Evolutionary conservation across 805 yeast genomes (phyloP), one percentile per base, ranked within the genome.

Genomic region (Kodamaea leandrae): DNA sequence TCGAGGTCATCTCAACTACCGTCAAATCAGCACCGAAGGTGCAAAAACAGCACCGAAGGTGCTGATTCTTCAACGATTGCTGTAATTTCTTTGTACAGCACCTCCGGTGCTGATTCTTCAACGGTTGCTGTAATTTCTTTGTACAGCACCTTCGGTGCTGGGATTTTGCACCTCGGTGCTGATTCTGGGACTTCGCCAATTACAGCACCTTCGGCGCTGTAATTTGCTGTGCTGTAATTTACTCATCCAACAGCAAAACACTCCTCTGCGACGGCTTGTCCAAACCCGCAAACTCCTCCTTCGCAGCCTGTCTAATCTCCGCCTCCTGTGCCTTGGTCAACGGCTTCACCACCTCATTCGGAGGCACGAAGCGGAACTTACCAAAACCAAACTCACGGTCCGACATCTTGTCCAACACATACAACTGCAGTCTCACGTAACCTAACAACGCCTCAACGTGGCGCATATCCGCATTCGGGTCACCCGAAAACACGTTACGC

Each of bases 351-450:
- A 82, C 76, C 57, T 81, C 80, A 58, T 83, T 78, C 9, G 96
- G 95, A 8, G 90, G 80, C 28, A 87, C 84, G 64, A 93, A 93
- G 42, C 73, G 74, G 62, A 90, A 89, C 52, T 82, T 79, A 23
- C 99, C 99, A 51, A 86, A 79, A 1, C 95, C 96, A 68, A 93
- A 91, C 51, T 91, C 96, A 52, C 95, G 75, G 61, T 93, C 99
- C 23, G 88, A 77, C 73, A 88, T 78, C 59, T 82, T 82, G 58
- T 84, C 84, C 55, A 93, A 68, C 12, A 93, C 91, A 57, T 90
- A 93, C 37, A 93, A 67, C 59, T 93, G 96, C 52, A 86, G 83
- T 60, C 97, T 81, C 19, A 88, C 83, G 58, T 91, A 93, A 48
- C 87, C 86, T n/a, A 90, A 86, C 51, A 86, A 72, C 10, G 93